Evolutionary conservation across 495 filamentous ascomycete species (phyloP).

Genomic region (Antarctomyces pellizariae): DNA sequence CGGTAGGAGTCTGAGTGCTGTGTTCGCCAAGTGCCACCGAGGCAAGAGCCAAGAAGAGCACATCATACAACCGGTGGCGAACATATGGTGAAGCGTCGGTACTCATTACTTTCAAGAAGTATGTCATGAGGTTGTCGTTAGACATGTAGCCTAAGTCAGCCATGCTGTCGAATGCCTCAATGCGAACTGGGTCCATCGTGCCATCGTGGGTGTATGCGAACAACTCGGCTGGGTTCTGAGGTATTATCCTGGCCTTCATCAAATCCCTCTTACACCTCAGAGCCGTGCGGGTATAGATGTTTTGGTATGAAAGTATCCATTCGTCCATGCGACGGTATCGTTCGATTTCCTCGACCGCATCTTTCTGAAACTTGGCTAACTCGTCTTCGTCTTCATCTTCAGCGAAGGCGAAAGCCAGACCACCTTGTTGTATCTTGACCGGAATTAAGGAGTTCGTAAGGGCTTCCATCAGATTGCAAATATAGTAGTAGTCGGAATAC

Average conservation of each 20-base stretch:
- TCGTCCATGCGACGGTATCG: constrained; percentile 82
- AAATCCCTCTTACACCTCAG: constrained; percentile 53
- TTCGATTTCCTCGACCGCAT: constrained; percentile 65
- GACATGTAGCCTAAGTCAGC: constrained; percentile 52
- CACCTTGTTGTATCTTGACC: constrained; percentile 13
- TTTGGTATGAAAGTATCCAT: constrained; percentile 79
- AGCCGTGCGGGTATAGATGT: constrained; percentile 65
- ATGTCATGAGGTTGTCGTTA: constrained; percentile 34
- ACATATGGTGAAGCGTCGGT: constrained; percentile 65
- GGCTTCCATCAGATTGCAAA: constrained; percentile 57
- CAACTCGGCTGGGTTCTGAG: constrained; percentile 38
- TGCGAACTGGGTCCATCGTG: constrained; percentile 55
- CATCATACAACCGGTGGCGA: constrained; percentile 38
- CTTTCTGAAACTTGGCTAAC: constrained; percentile 31
- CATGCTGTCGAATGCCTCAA: constrained; percentile 63
- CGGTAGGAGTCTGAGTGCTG: constrained; percentile 11
- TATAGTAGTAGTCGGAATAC: constrained; percentile 71
- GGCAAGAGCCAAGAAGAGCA: constrained; percentile 51
- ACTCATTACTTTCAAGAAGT: constrained; percentile 46
- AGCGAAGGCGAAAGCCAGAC: constrained; percentile 25
- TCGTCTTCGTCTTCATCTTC: constrained; percentile 31
- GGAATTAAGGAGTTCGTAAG: constrained; percentile 55
- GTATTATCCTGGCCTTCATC: constrained; percentile 45
- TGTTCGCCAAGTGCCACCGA: constrained; percentile 54
- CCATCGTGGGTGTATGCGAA: constrained; percentile 57